Conservation (phyloP, 2,329 filamentous ascomycete genomes). For the Aaosphaeria arxii region DNA sequence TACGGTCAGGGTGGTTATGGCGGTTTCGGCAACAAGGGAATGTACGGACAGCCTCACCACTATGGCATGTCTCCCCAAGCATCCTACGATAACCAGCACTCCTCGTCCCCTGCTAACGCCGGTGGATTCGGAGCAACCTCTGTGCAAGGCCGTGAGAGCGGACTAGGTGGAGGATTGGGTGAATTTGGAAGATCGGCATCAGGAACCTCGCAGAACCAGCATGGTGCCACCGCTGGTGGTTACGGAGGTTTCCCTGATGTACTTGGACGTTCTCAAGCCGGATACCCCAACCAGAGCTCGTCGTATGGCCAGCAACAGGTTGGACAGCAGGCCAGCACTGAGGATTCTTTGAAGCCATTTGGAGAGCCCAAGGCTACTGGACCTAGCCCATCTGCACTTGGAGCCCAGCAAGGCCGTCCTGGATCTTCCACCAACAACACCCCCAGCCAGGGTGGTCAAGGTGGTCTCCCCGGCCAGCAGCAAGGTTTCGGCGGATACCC, state of each 20-base stretch:
- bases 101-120: slow-evolving; percentile 62
- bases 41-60: slow-evolving; percentile 63
- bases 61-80: slow-evolving; percentile 56
- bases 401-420: slow-evolving; percentile 58
- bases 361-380: slow-evolving; percentile 55
- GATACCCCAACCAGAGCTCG: slow-evolving; percentile 52
- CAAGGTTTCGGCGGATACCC: slow-evolving; percentile 55
- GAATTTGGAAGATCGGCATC: slow-evolving; percentile 61
- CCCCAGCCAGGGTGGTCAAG: slow-evolving; percentile 51
- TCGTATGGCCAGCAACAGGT: slow-evolving; percentile 50
- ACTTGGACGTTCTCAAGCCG: slow-evolving; percentile 57
- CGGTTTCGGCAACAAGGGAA: slow-evolving; percentile 56
- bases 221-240: slow-evolving; percentile 47
- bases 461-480: slow-evolving; percentile 24
- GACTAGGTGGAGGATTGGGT: slow-evolving; percentile 50
- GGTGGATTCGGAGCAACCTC: slow-evolving; percentile 50
- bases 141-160: slow-evolving; percentile 46
- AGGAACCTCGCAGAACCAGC: slow-evolving; percentile 54
- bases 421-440: slow-evolving; percentile 61
- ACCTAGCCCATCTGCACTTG: slow-evolving; percentile 58
- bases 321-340: slow-evolving; percentile 46
- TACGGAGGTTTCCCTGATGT: slow-evolving; percentile 57
- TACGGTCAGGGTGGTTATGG: slow-evolving; percentile 49
- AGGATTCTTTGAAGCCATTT: slow-evolving; percentile 58
- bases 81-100: slow-evolving; percentile 61